These are phyloP conservation scores for Wallacemonas collosoma DNA, from an alignment of 208 protist species.

Conservation along the genomic window DNA sequence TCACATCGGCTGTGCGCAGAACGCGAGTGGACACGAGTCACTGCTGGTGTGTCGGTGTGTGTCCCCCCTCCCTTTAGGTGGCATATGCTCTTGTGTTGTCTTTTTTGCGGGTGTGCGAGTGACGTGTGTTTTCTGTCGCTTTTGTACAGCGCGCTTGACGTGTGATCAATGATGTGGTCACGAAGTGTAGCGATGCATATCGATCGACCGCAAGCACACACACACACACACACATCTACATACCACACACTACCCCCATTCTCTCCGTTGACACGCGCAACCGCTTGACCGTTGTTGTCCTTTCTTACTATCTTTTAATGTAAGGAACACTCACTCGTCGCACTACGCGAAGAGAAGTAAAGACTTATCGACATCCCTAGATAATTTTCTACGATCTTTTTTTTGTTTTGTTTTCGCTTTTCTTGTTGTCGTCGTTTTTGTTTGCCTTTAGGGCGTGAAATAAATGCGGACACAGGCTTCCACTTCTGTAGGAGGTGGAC, in stretches of 20 bases:
- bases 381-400: conserved; percentile 8
- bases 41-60: neutral
- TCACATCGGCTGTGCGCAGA: too few relatives aligned
- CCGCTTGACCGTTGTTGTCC: conserved; percentile 8
- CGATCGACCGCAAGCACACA: too few relatives aligned
- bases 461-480: neutral
- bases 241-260: too few relatives aligned
- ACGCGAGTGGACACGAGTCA: too few relatives aligned
- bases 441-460: too few relatives aligned
- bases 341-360: neutral
- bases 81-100: neutral
- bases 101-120: too few relatives aligned
- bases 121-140: too few relatives aligned
- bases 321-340: neutral
- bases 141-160: too few relatives aligned
- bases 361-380: conserved; percentile 1
- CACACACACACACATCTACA: too few relatives aligned
- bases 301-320: conserved; percentile 4
- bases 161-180: too few relatives aligned
- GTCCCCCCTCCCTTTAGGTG: neutral
- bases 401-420: conserved; percentile 16
- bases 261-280: too few relatives aligned
- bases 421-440: conserved; percentile 1
- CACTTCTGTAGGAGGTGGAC: neutral
- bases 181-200: too few relatives aligned